Evolutionary conservation across 495 filamentous ascomycete species (phyloP), one percentile per base, ranked within the genome.

Genomic region (Margaritispora aquatica): DNA sequence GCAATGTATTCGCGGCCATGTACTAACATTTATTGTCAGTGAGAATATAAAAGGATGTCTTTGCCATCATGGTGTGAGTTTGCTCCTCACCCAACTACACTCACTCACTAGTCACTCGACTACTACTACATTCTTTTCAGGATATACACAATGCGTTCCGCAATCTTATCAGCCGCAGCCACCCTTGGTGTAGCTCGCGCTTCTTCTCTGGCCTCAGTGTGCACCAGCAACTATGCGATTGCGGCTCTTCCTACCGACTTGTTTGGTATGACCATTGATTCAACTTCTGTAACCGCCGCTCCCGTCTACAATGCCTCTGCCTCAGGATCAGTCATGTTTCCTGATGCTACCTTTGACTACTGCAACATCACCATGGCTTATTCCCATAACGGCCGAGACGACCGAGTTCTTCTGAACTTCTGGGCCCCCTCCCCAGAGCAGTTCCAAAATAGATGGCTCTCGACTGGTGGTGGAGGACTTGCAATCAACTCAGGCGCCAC

Each of bases 361-460:
- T 79, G 77, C 63, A 77, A 78, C 56, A 64, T 79, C 26, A 78
- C 72, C 1, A 60, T 79, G 34, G 67, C 70, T 17, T 76, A 79
- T 60, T 74, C 75, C 2, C 76, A 79, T 60, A 66, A 69, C 0
- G 75, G 70, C 3, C 51, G 57, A 27, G 63, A 73, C 59, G 76
- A 79, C 55, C 57, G 23, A 3, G 62, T 80, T 46, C 55, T 60
- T 47, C 61, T 70, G 48, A 64, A 67, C 24, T 55, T 69, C 29
- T 75, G 69, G 70, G 65, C 79, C 1, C 78, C 77, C 0, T 52
- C 67, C 10, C 36, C 57, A 5, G 77, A 70, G 68, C 77, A 78
- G 29, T 63, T 63, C 48, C 51, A 55, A 34, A 70, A 70, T 0
- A 66, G 73, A 1, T 66, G 75, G 23, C 66, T 73, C 34, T 72